phyloP scores from a whole-genome alignment of 805 yeast genomes.

The Saturnispora mendoncae region DNA sequence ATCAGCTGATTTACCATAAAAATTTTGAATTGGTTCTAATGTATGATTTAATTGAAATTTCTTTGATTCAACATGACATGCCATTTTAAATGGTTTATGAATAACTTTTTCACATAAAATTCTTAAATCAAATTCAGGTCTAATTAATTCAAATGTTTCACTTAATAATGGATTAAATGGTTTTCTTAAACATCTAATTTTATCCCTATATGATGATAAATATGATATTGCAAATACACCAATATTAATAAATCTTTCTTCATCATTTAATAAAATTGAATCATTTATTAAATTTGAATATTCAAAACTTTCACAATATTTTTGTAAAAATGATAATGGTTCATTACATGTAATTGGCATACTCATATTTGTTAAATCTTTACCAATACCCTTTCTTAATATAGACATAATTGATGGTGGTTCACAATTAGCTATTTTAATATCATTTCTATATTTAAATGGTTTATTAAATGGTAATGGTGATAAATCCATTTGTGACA shows the following conservation, averaged over 20 bases:
- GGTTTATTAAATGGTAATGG: slow-evolving; percentile 52
- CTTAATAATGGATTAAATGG: slow-evolving; percentile 94
- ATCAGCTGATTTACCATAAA: slow-evolving; percentile 93
- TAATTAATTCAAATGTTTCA: slow-evolving; percentile 82
- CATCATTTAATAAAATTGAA: slow-evolving; percentile 39
- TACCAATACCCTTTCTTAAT: slow-evolving; percentile 84
- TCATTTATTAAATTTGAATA: slow-evolving; percentile 58
- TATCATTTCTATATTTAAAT: slow-evolving; percentile 47
- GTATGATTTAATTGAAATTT: slow-evolving; percentile 60
- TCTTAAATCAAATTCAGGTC: slow-evolving; percentile 74
- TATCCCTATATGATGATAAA: slow-evolving; percentile 61
- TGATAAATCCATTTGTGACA: slow-evolving; percentile 34
- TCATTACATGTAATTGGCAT: slow-evolving; percentile 96
- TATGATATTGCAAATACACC: slow-evolving; percentile 79
- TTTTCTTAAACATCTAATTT: slow-evolving; percentile 70
- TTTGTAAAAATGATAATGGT: slow-evolving; percentile 76
- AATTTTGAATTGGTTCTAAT: slow-evolving; percentile 74
- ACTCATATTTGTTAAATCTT: slow-evolving; percentile 73
- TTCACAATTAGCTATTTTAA: slow-evolving; percentile 46
- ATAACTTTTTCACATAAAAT: slow-evolving; percentile 75
- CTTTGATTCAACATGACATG: slow-evolving; percentile 62
- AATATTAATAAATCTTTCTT: slow-evolving; percentile 54
- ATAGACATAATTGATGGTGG: slow-evolving; percentile 82
- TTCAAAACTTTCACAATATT: slow-evolving; percentile 72
- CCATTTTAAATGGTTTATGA: slow-evolving; percentile 75